Conservation (phyloP, 164 flowering plant genomes). For the Pachysandra terminalis region DNA sequence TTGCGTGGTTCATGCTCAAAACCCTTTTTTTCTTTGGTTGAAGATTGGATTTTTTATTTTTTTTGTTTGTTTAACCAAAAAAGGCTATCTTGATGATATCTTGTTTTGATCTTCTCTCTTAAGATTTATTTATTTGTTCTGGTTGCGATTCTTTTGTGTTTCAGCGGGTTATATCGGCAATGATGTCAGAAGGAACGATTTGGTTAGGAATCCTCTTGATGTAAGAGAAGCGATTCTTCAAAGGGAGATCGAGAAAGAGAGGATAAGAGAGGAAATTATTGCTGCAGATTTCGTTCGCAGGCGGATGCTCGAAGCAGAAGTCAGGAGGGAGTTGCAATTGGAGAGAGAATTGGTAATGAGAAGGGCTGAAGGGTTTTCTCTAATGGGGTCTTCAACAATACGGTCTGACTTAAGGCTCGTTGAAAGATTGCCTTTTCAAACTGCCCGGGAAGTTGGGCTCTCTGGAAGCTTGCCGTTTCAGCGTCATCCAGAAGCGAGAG, state of each 20-base stretch:
- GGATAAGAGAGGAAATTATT: slow-evolving; percentile 32
- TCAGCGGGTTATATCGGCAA: slow-evolving; percentile 3
- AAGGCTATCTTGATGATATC: neutral
- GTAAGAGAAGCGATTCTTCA: slow-evolving; percentile 17
- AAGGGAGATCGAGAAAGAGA: slow-evolving; percentile 29
- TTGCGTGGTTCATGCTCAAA: slow-evolving; percentile 6
- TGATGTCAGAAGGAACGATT: neutral
- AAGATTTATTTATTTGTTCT: neutral
- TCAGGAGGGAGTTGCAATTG: slow-evolving; percentile 29
- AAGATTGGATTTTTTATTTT: neutral
- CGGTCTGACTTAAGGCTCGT: slow-evolving; percentile 8
- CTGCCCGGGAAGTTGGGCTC: neutral
- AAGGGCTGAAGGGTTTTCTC: slow-evolving; percentile 9
- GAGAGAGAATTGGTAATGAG: slow-evolving; percentile 26
- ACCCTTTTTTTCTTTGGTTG: neutral
- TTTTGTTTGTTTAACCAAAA: neutral
- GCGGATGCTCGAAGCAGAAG: slow-evolving; percentile 34
- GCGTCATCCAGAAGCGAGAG: neutral
- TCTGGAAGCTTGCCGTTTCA: neutral
- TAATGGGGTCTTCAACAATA: neutral
- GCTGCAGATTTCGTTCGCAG: slow-evolving; percentile 21
- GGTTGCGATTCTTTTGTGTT: neutral
- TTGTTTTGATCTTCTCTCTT: neutral
- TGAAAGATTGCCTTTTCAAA: neutral
- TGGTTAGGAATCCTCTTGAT: neutral